Conservation (phyloP, 2,329 filamentous ascomycete genomes). For the Ascochyta viciae-villosae region DNA sequence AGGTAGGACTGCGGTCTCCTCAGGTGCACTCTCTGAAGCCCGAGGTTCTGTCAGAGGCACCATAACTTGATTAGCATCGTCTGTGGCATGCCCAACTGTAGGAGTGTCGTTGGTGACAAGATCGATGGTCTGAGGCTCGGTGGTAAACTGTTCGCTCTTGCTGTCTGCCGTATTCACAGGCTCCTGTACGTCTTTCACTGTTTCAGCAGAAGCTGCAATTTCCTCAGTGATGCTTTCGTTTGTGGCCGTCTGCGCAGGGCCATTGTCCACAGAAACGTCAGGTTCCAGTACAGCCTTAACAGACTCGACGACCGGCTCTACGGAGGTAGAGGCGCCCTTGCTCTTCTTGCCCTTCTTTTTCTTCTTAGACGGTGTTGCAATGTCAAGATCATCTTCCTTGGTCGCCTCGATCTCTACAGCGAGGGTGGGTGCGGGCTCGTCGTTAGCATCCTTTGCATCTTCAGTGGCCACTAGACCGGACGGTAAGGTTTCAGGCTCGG, state of each 20-base stretch:
- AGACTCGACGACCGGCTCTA: slow-evolving; percentile 13
- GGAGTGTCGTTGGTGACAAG: neutral
- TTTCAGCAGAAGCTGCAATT: neutral
- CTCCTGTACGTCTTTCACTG: neutral
- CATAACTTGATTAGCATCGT: neutral
- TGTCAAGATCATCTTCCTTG: slow-evolving; percentile 11
- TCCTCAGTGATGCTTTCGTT: neutral
- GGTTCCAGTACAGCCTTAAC: slow-evolving; percentile 9
- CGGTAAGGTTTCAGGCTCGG: neutral
- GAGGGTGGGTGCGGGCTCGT: slow-evolving; percentile 6
- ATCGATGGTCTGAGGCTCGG: neutral
- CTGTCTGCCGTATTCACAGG: neutral
- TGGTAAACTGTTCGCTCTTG: neutral
- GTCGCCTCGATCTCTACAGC: neutral
- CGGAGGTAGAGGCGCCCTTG: slow-evolving; percentile 25
- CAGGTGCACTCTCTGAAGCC: neutral
- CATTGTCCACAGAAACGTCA: neutral
- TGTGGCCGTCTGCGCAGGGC: neutral
- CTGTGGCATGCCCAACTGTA: neutral
- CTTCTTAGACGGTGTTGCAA: slow-evolving; percentile 26
- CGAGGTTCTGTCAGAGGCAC: neutral
- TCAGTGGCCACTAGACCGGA: neutral
- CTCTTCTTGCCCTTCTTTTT: slow-evolving; percentile 37
- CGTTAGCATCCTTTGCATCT: neutral
- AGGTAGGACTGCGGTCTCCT: slow-evolving; percentile 2